Percentiles rank a stretch among this genome's conserved stretches.
These are phyloP conservation scores for Isoetes taiwanensis DNA, from an alignment of 75 land plant genomes.

Conservation along the genomic window DNA sequence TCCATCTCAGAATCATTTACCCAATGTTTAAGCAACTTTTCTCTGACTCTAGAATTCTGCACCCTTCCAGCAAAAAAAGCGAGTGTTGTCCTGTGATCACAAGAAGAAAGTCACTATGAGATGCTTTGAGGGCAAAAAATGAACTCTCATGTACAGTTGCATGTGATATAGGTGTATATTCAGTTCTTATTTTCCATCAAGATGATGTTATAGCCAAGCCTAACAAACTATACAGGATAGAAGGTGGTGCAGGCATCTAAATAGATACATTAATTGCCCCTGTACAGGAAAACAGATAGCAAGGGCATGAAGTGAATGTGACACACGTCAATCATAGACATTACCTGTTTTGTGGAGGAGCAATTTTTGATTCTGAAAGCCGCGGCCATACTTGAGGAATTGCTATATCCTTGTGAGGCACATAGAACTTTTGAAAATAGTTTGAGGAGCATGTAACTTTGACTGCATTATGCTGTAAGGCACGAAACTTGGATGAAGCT, in stretches of 20 bases:
- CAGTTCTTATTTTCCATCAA: no score
- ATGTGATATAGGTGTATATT: no score
- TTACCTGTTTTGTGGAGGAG: constrained; percentile 33
- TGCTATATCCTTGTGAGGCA: constrained; percentile 7
- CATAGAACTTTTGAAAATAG: constrained; percentile 2
- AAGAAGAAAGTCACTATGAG: not conserved
- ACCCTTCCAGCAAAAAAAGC: constrained; percentile 38
- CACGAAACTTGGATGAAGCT: not conserved
- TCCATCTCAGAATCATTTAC: constrained; percentile 31
- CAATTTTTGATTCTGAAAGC: not conserved
- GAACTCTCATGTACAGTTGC: not conserved
- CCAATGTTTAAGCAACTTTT: constrained; percentile 22
- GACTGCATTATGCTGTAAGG: not conserved
- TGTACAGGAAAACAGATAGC: no score
- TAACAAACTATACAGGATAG: not conserved
- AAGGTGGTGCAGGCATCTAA: no score
- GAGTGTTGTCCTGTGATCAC: constrained; percentile 30
- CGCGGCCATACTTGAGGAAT: constrained; percentile 51
- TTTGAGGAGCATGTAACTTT: constrained; percentile 2
- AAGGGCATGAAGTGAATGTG: no score
- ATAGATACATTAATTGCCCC: no score
- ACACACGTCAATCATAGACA: not conserved
- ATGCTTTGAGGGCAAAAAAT: not conserved
- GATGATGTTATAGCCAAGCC: not conserved
- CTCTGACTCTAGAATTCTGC: constrained; percentile 28